Base-by-base conservation (phyloP, 257 asterid species). In the Ajuga chamaepitys region DNA sequence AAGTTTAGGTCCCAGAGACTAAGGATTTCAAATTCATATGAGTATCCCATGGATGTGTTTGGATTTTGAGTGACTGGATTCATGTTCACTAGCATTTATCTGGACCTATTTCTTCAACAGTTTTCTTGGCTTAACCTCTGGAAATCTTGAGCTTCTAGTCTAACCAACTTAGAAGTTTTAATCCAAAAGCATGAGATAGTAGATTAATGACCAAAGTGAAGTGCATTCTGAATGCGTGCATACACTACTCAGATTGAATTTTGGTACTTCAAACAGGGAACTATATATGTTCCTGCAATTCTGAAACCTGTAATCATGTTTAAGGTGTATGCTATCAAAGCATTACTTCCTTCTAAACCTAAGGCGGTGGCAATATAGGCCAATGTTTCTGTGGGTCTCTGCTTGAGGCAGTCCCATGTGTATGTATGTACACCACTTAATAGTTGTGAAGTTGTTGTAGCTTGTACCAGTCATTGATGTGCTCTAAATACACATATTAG, bases 231-330 rank as follows among this genome's bases (percentile, higher is more conserved):
- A 40, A 48, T 45, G 22, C 20, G 57, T 35, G 53, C 34, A 2
- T 25, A 55, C 45, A 56, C 45, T 51, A 51, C 68, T 66, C 61
- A 68, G 42, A 48, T 57, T 70, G 60, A 66, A 40, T 44, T 77
- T 48, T 71, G 65, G 75, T 80, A 77, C 86, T 84, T 87, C 64
- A 65, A 78, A 30, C 4, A 30, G 37, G 37, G 4, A 30, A 0
- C 37, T 30, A 30, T 8, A 30, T 30, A 8, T 30, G 7, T 67
- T 64, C 80, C 79, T 77, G 80, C 79, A 65, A 73, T 77, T 70
- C 66, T 85, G 41, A 72, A 73, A 66, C 76, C 81, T 45, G 54
- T 70, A 70, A 75, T 80, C 73, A 84, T 67, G 78, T 75, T 75
- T 80, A 79, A 64, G 83, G 64, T 70, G 64, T 62, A 63, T 42